Evolutionary conservation across 2,329 filamentous ascomycete genomes (phyloP).

Genomic region (Apiospora koreana): DNA sequence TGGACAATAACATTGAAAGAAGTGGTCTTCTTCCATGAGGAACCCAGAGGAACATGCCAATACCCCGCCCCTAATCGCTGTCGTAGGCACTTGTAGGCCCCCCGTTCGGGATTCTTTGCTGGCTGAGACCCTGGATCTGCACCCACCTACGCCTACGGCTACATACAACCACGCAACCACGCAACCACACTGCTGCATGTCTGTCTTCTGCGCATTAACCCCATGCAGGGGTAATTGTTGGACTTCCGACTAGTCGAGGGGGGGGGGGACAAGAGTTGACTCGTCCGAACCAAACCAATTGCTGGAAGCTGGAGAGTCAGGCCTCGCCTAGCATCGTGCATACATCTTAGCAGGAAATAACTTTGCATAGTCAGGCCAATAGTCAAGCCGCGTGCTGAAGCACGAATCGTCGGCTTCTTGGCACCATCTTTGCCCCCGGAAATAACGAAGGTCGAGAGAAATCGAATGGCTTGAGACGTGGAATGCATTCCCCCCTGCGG

Average conservation of each 20-base stretch:
- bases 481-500: not conserved
- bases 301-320: not conserved
- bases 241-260: not conserved
- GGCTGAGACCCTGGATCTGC: slow-evolving; percentile 7
- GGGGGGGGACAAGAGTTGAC: not conserved
- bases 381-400: not conserved
- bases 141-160: not conserved
- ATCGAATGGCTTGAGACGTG: not conserved
- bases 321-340: not conserved
- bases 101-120: slow-evolving; percentile 1
- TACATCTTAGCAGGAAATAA: not conserved
- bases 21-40: not conserved
- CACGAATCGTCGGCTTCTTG: not conserved
- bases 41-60: too few species aligned
- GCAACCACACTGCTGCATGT: not conserved
- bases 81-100: not conserved
- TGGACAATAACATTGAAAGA: slow-evolving; percentile 5
- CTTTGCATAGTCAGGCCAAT: not conserved
- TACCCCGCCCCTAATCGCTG: slow-evolving; percentile 3
- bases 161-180: not conserved
- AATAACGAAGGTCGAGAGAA: not conserved
- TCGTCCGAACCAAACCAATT: not conserved
- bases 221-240: slow-evolving; percentile 4
- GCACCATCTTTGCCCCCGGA: not conserved
- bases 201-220: not conserved